phyloP scores from a whole-genome alignment of 2,329 filamentous ascomycete genomes.

The Beauveria brongniartii region DNA sequence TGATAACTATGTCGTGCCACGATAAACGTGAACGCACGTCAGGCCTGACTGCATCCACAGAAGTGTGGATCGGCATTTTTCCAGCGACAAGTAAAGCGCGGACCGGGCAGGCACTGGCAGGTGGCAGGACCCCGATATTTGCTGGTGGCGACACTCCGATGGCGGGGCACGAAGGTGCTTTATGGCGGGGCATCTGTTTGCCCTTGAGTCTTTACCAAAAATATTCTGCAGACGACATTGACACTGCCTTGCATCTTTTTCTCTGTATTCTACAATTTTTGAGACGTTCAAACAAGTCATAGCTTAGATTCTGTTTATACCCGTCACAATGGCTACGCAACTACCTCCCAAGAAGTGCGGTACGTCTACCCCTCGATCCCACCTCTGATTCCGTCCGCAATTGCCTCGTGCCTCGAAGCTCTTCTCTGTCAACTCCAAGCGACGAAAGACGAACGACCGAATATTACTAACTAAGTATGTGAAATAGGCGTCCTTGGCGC shows the following conservation, averaged over 20 bases:
- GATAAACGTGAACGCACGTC: too few species aligned
- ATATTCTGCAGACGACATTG: not conserved
- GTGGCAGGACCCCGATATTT: not conserved
- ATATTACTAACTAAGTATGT: not conserved
- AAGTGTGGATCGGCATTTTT: too few species aligned
- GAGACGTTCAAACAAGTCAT: not conserved
- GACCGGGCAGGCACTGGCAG: not conserved
- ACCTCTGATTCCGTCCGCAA: slow-evolving; percentile 9
- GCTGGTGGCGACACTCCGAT: slow-evolving; percentile 6
- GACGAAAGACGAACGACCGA: too few species aligned
- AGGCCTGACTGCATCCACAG: too few species aligned
- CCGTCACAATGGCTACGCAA: slow-evolving; percentile 27
- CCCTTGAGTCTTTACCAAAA: not conserved
- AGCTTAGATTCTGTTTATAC: not conserved
- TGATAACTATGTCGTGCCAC: not conserved
- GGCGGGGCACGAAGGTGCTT: slow-evolving; percentile 3
- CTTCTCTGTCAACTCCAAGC: not conserved
- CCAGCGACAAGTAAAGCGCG: too few species aligned
- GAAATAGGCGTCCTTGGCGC: slow-evolving; percentile 67
- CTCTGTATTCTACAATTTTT: not conserved
- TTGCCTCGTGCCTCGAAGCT: not conserved
- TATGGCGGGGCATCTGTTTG: slow-evolving; percentile 7
- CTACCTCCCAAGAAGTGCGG: slow-evolving; percentile 53
- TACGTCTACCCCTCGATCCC: slow-evolving; percentile 24
- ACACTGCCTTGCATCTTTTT: not conserved